Base-by-base conservation (phyloP, 202 grass and related monocot species). In the Dendrocalamus latiflorus region DNA sequence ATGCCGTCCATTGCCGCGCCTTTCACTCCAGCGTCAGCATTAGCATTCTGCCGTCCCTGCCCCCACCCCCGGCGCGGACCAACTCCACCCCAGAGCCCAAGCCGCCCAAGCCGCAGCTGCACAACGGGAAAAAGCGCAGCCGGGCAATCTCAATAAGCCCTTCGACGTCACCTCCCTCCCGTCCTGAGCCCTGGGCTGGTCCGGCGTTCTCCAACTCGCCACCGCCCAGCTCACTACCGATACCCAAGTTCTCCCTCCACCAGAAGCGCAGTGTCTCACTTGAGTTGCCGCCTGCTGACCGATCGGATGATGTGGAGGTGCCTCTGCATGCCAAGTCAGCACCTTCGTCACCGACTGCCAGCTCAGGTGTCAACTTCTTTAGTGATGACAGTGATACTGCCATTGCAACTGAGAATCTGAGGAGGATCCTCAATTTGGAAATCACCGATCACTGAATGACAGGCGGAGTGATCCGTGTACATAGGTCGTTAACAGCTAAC, bases 151-250 rank as follows among this genome's bases (percentile, higher is more conserved):
- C 81, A 4, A 93, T 93, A 82, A 93, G 56, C 36, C 90, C 84
- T 58, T 87, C 81, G 33, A 75, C 82, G 5, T 72, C 87, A 44
- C 85, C 86, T 42, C 63, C 93, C 41, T 62, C 86, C 54, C 60
- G 77, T 30, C 87, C 88, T 56, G 91, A 94, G 88, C 92, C 91
- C 18, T 94, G 90, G 90, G 94, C 94, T 18, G 94, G 94, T 6
- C 94, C 94, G 1, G 88, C 84, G 1, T 97, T 91, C 90, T 97
- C 86, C 47, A 97, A 93, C 76, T 97, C 94, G 3, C 95, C 92
- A 0, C 92, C 95, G 5, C 95, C 95, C 1, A 94, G 95, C 86
- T 97, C 95, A 5, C 84, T 97, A 21, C 95, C 95, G 0, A 93
- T 97, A 24, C 95, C 95, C 34, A 97, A 91, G 77, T 97, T 97